phyloP scores from a whole-genome alignment of 345 rosid genomes.

The Boechera retrofracta region DNA sequence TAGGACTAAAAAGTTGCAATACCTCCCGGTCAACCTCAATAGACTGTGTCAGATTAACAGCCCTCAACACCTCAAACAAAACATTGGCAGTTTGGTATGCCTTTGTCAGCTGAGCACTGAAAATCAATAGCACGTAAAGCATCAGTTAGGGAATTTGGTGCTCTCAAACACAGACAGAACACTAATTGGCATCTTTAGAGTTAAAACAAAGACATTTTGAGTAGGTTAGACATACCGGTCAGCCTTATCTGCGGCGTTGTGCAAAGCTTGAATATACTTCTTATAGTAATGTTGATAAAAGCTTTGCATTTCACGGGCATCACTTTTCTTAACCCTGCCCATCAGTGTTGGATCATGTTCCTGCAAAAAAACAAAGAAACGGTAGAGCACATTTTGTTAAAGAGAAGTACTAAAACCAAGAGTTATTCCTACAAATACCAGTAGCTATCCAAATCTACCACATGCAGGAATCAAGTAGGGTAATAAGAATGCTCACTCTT shows the following conservation, averaged over 20 bases:
- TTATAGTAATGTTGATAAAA: conserved; percentile 88
- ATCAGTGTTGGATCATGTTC: conserved; percentile 81
- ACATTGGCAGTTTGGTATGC: conserved; percentile 99
- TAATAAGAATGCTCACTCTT: conserved; percentile 58
- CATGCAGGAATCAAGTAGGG: conserved; percentile 15
- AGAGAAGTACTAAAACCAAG: conserved; percentile 1
- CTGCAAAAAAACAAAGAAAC: conserved; percentile 44
- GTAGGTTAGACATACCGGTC: conserved; percentile 67
- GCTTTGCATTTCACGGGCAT: conserved; percentile 92
- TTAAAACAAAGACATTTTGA: neutral
- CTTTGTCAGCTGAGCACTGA: conserved; percentile 97
- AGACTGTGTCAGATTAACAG: conserved; percentile 90
- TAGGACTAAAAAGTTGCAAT: conserved; percentile 22
- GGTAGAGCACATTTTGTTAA: neutral
- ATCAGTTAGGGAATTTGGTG: conserved; percentile 9
- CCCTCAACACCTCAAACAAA: conserved; percentile 97
- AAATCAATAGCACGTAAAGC: conserved; percentile 28
- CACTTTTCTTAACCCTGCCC: conserved; percentile 83
- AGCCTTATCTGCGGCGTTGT: conserved; percentile 92
- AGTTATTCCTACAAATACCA: neutral
- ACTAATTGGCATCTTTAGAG: neutral
- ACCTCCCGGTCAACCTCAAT: conserved; percentile 98
- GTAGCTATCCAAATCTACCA: conserved; percentile 17
- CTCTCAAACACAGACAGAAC: conserved; percentile 13
- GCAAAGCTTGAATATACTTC: conserved; percentile 88